phyloP scores from a whole-genome alignment of 345 rosid genomes.

The Lepidium aucheri region DNA sequence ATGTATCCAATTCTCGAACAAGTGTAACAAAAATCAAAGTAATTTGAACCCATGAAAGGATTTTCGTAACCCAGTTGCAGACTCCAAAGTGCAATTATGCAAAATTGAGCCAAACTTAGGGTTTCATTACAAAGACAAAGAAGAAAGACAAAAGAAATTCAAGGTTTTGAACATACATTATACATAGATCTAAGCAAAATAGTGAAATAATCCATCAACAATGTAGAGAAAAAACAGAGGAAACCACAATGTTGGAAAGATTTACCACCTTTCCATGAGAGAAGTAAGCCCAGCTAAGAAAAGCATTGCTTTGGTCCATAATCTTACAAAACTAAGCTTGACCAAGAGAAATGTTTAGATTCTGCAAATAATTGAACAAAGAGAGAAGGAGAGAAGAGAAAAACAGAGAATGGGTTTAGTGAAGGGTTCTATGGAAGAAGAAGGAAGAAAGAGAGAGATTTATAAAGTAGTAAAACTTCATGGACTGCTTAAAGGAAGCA shows the following conservation, averaged over 20 bases:
- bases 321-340: neutral
- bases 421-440: conserved; percentile 5
- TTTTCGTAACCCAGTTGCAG: neutral
- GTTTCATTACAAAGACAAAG: neutral
- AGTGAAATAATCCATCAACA: neutral
- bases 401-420: conserved; percentile 6
- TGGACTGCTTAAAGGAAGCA: conserved; percentile 17
- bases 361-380: neutral
- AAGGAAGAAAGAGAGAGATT: neutral
- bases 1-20: neutral
- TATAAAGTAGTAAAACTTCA: conserved; percentile 13
- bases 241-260: neutral
- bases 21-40: neutral
- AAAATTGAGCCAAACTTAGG: neutral
- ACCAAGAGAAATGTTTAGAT: neutral
- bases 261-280: conserved; percentile 67
- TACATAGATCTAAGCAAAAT: conserved; percentile 9
- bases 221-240: neutral
- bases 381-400: neutral
- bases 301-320: conserved; percentile 65
- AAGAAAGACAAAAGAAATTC: neutral
- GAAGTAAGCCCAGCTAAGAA: conserved; percentile 53
- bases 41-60: neutral
- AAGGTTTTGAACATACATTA: conserved; percentile 7
- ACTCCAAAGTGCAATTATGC: neutral